Percentiles rank a stretch among this genome's conserved stretches.
These are phyloP conservation scores for Lyophyllum atratum DNA, from an alignment of 768 basidiomycete species.

Conservation along the genomic window DNA sequence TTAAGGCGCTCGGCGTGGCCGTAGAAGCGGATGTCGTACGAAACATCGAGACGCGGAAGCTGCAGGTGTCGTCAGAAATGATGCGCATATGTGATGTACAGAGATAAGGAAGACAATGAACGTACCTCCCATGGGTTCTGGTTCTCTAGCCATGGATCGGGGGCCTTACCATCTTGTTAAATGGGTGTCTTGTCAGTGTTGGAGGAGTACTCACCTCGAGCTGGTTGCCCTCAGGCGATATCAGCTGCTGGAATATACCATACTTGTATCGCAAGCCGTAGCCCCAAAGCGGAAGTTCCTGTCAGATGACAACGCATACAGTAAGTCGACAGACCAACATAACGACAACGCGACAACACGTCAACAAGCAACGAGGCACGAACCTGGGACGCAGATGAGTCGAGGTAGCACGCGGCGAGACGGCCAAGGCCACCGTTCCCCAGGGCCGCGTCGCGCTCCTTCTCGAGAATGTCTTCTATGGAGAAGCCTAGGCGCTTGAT, in stretches of 20 bases:
- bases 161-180: conserved; percentile 49
- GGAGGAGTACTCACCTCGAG: conserved; percentile 50
- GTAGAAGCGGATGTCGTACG: conserved; percentile 87
- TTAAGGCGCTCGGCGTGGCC: conserved; percentile 72
- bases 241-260: conserved; percentile 95
- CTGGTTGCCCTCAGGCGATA: conserved; percentile 81
- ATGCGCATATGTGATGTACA: conserved; percentile 1
- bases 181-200: background rate
- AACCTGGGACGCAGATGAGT: conserved; percentile 86
- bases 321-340: conserved; percentile 16
- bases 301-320: conserved; percentile 2
- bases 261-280: conserved; percentile 93
- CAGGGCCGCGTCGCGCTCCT: conserved; percentile 92
- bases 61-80: conserved; percentile 6
- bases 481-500: conserved; percentile 83
- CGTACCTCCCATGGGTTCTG: conserved; percentile 82
- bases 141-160: conserved; percentile 90
- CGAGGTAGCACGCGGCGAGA: conserved; percentile 96
- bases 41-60: conserved; percentile 82
- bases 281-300: conserved; percentile 92
- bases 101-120: too few relatives aligned
- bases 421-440: conserved; percentile 97
- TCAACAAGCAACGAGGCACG: conserved; percentile 32
- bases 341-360: conserved; percentile 63
- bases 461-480: conserved; percentile 83